A percentile compares a stretch with the other conserved stretches of the same genome.
Evolutionary conservation across 441 rosid genomes (phyloP).

Genomic region (Pelargonium myrrhifolium): DNA sequence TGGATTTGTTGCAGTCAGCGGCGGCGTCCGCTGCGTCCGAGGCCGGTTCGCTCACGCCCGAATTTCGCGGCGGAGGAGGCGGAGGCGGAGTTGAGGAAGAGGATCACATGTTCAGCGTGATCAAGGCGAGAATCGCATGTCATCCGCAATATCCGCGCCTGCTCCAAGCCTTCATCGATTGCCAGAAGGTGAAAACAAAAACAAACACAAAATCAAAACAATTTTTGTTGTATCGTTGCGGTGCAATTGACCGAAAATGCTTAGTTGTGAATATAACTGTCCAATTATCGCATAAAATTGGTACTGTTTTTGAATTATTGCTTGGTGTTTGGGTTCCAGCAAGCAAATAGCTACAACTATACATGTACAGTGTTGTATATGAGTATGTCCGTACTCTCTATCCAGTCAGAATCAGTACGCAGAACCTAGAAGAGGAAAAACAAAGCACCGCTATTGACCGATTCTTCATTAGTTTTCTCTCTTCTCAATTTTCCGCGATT

Average conservation of each 20-base stretch:
- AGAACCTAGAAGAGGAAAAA: neutral
- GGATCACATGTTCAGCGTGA: slow-evolving; percentile 26
- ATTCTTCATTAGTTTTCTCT: neutral
- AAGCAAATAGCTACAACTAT: neutral
- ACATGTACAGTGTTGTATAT: neutral
- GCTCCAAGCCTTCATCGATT: slow-evolving; percentile 77
- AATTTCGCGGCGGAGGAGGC: slow-evolving; percentile 34
- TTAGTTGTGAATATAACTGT: neutral
- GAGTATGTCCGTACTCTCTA: neutral
- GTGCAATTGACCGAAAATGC: neutral
- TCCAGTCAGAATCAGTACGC: neutral
- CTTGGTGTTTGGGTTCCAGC: neutral
- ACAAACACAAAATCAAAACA: neutral
- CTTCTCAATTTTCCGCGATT: neutral
- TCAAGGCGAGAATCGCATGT: slow-evolving; percentile 69
- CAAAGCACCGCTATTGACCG: neutral
- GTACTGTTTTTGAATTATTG: slow-evolving; percentile 1
- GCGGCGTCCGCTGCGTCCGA: slow-evolving; percentile 54
- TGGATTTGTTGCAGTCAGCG: slow-evolving; percentile 19
- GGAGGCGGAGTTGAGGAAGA: neutral
- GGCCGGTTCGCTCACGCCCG: slow-evolving; percentile 49
- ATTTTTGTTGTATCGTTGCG: neutral
- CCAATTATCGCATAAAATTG: neutral
- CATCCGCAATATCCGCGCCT: slow-evolving; percentile 84
- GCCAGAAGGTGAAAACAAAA: slow-evolving; percentile 31